phyloP scores from a whole-genome alignment of 2,329 filamentous ascomycete genomes.

The Esteya vermicola region DNA sequence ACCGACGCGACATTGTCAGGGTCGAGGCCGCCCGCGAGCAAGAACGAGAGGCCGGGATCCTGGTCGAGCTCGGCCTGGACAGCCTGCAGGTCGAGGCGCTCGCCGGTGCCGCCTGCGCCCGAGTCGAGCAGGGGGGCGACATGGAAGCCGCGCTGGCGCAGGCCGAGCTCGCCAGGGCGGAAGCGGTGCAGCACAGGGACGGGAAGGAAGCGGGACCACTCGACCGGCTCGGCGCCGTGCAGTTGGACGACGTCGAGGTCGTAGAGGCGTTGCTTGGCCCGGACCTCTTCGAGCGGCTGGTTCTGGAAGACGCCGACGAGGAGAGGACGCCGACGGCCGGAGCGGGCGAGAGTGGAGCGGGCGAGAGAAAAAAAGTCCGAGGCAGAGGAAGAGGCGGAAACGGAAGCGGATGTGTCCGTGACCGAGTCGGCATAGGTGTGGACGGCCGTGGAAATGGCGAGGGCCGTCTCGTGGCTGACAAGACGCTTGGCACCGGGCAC shows the following conservation, averaged over 20 bases:
- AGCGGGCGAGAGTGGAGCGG: slow-evolving; percentile 19
- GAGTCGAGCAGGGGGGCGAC: slow-evolving; percentile 75
- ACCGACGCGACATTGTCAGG: slow-evolving; percentile 62
- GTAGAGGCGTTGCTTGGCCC: slow-evolving; percentile 63
- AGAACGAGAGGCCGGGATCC: slow-evolving; percentile 56
- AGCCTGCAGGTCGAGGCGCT: slow-evolving; percentile 56
- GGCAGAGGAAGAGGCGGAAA: slow-evolving; percentile 18
- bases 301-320: slow-evolving; percentile 92
- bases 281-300: slow-evolving; percentile 69
- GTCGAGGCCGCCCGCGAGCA: slow-evolving; percentile 76
- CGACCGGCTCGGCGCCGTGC: slow-evolving; percentile 80
- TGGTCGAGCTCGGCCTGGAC: slow-evolving; percentile 52
- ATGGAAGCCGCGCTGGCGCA: slow-evolving; percentile 68
- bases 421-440: slow-evolving; percentile 34
- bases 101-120: slow-evolving; percentile 71
- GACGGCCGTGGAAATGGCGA: slow-evolving; percentile 66
- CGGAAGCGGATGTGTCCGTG: slow-evolving; percentile 9
- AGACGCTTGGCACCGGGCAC: slow-evolving; percentile 68
- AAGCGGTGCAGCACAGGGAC: slow-evolving; percentile 86
- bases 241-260: slow-evolving; percentile 81
- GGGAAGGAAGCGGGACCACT: slow-evolving; percentile 81
- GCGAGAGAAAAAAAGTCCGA: slow-evolving; percentile 52
- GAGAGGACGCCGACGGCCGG: slow-evolving; percentile 34
- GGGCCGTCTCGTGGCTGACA: slow-evolving; percentile 62
- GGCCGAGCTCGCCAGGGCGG: slow-evolving; percentile 56